phyloP scores from a whole-genome alignment of 2,329 filamentous ascomycete species.

The Epichloe scottii region DNA sequence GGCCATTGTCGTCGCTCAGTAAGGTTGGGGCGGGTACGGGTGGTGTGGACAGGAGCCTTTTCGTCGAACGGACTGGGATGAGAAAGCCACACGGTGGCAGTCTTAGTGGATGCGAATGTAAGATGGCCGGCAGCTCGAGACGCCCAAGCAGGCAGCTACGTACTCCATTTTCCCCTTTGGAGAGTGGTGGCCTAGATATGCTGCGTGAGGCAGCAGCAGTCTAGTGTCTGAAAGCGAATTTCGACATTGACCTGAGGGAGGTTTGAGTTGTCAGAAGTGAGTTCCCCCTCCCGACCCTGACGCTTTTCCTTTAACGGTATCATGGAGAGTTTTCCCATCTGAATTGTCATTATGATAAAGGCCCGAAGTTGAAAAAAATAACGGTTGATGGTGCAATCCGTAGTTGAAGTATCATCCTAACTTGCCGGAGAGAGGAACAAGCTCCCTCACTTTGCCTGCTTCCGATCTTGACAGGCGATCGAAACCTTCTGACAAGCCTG shows the following conservation, averaged over 20 bases:
- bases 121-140: not conserved
- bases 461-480: conserved; percentile 6
- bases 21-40: conserved; percentile 16
- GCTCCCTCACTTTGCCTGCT: conserved; percentile 1
- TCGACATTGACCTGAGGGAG: not conserved
- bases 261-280: not conserved
- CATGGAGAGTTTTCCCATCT: not conserved
- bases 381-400: not conserved
- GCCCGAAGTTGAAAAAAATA: not conserved
- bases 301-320: conserved; percentile 3
- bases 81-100: conserved; percentile 6
- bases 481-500: conserved; percentile 7
- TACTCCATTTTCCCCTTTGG: not conserved
- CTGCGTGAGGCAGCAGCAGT: not conserved
- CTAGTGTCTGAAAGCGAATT: not conserved
- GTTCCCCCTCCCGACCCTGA: not conserved
- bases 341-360: conserved; percentile 1
- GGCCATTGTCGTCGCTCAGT: conserved; percentile 23
- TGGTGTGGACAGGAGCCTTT: conserved; percentile 1
- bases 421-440: conserved; percentile 1
- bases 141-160: not conserved
- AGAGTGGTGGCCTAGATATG: not conserved
- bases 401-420: conserved; percentile 3
- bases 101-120: conserved; percentile 2
- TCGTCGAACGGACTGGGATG: not conserved